Conservation (phyloP, 2,329 filamentous ascomycete species). For the Scedosporium aurantiacum region DNA sequence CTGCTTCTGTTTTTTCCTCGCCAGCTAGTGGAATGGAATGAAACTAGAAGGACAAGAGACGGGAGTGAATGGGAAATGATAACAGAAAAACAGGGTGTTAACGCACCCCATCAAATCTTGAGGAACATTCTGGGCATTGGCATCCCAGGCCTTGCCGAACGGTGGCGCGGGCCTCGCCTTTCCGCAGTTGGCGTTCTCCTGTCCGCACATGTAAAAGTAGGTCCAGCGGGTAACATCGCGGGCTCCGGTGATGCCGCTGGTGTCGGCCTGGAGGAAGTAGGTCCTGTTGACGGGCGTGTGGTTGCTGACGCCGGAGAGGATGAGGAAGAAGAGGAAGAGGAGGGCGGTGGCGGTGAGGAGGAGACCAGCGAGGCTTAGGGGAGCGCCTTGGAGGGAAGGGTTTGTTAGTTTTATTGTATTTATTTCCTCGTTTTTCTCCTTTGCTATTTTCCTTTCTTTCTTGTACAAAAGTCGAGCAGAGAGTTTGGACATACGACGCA, state of each 20-base stretch:
- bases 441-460: neutral
- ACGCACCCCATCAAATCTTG: conserved; percentile 30
- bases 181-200: conserved; percentile 54
- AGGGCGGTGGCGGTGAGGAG: conserved; percentile 39
- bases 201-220: conserved; percentile 73
- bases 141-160: conserved; percentile 60
- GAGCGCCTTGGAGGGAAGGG: neutral
- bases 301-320: conserved; percentile 42
- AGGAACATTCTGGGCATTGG: conserved; percentile 32
- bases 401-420: neutral
- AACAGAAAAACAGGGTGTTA: too few relatives aligned
- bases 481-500: neutral
- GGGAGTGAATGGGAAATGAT: too few relatives aligned
- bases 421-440: neutral
- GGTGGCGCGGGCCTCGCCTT: conserved; percentile 49
- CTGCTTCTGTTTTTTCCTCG: too few relatives aligned
- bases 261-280: conserved; percentile 79
- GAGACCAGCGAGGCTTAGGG: conserved; percentile 24
- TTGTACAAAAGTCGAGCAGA: neutral
- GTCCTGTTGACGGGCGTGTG: conserved; percentile 55
- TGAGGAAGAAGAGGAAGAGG: conserved; percentile 46
- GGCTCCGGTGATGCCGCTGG: conserved; percentile 58
- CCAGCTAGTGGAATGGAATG: too few relatives aligned
- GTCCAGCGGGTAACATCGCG: conserved; percentile 70
- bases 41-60: too few relatives aligned